These are phyloP conservation scores for Diaporthe sp. DNA, from an alignment of 2,329 filamentous ascomycete genomes.

Conservation along the genomic window DNA sequence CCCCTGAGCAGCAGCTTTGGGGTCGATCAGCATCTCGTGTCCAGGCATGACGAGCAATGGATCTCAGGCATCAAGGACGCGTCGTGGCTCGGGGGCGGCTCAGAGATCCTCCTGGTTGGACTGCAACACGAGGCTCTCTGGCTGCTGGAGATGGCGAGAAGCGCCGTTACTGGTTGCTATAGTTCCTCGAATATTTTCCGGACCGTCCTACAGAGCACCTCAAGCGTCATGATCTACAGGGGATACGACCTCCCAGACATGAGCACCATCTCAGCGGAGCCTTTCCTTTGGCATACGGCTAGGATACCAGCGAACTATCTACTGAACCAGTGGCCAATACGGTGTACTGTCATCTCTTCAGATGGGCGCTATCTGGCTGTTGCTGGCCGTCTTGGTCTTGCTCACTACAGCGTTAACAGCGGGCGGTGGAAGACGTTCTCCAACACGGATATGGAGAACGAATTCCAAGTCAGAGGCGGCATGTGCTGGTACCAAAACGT, in stretches of 20 bases:
- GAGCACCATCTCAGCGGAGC: slow-evolving; percentile 91
- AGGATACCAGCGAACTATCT: slow-evolving; percentile 89
- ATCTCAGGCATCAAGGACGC: slow-evolving; percentile 83
- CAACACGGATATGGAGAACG: slow-evolving; percentile 84
- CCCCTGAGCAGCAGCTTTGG: slow-evolving; percentile 87
- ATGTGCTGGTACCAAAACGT: slow-evolving; percentile 99
- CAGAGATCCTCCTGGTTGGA: slow-evolving; percentile 83
- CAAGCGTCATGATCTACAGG: slow-evolving; percentile 90
- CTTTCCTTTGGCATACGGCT: slow-evolving; percentile 94
- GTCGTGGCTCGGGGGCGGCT: slow-evolving; percentile 89
- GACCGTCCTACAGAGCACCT: slow-evolving; percentile 89
- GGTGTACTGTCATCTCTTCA: slow-evolving; percentile 86
- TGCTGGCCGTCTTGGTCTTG: slow-evolving; percentile 91
- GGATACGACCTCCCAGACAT: slow-evolving; percentile 93
- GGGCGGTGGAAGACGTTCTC: slow-evolving; percentile 96
- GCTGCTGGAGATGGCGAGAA: slow-evolving; percentile 92
- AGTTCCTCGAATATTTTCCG: slow-evolving; percentile 91
- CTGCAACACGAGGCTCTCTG: slow-evolving; percentile 83
- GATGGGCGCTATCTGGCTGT: slow-evolving; percentile 96
- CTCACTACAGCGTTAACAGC: slow-evolving; percentile 95
- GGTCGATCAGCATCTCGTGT: slow-evolving; percentile 73
- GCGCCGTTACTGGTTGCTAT: slow-evolving; percentile 92
- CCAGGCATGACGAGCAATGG: slow-evolving; percentile 84
- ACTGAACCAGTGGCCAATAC: slow-evolving; percentile 93
- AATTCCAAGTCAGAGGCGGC: slow-evolving; percentile 91